Base-by-base conservation (phyloP, 2,329 filamentous ascomycete genomes). In the Elsinoe arachidis region DNA sequence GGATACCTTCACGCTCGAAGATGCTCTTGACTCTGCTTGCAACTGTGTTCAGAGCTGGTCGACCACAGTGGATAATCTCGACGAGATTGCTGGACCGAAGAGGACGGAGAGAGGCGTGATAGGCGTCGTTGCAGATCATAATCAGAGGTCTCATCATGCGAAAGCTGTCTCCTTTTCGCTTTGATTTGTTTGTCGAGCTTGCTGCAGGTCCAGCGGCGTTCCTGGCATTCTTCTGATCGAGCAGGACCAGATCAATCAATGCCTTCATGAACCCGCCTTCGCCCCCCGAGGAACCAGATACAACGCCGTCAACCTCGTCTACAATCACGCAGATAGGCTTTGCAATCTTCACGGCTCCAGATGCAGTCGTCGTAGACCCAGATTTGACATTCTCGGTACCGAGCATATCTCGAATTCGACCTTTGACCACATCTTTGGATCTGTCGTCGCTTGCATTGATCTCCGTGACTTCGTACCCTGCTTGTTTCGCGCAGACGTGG, bases 401-500 rank as follows among this genome's bases (percentile, higher is more conserved):
- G 34, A 99, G 80, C 69, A 89, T 92, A 58, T 96, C 95, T 64
- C 88, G 82, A 63, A 99, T 96, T 14, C 90, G 82, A 5, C 89
- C 90, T 68, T 88, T 93, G 35, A 99, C 93, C 1, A 99, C 90
- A 66, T 92, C 85, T 30, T 82, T 80, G 67, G 90, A 96, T 65
- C 93, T 81, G 68, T 99, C 95, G 67, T 99, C 93, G 65, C 92
- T 97, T 7, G 95, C 93, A 66, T 99, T 99, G 73, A 99, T 95
- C 69, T 99, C 93, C 68, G 97, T 81, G 1, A 95, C 88, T 66
- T 97, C 93, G 66, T 99, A 99, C 0, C 93, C 93, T 4, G 93
- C 93, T 72, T 99, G 93, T 63, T 80, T 85, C 0, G 95, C 95
- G 69, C 93, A 97, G 0, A 99, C 93, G 71, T 99, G 93, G 1